A percentile compares a stretch with the other conserved stretches of the same genome.
Evolutionary conservation across 2,329 filamentous ascomycete genomes (phyloP).

Genomic region (Fusarium sp.): DNA sequence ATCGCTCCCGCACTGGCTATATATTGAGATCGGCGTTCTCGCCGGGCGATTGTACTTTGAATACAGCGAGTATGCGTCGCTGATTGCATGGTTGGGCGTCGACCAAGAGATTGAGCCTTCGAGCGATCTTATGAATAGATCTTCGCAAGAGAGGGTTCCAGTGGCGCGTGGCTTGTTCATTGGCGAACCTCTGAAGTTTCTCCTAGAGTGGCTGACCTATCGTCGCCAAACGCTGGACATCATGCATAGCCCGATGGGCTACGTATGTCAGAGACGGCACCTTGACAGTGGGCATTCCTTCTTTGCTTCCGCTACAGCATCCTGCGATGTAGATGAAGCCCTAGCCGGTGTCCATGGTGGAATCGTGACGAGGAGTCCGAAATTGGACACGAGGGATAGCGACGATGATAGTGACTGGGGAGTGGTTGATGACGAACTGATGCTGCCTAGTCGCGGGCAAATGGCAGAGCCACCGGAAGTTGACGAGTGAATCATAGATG

Average conservation of each 20-base stretch:
- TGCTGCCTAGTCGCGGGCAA: too few species aligned
- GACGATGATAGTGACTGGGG: conserved; percentile 45
- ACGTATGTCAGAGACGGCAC: conserved; percentile 64
- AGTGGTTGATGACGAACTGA: too few species aligned
- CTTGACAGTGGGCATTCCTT: conserved; percentile 65
- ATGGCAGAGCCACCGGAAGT: too few species aligned
- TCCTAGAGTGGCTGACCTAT: conserved; percentile 70
- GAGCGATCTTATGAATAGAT: not conserved
- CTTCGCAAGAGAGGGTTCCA: not conserved
- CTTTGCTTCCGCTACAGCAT: conserved; percentile 54
- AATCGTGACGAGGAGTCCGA: not conserved
- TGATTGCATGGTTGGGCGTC: conserved; percentile 53
- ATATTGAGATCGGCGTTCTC: conserved; percentile 72
- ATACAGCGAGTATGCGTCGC: conserved; percentile 60
- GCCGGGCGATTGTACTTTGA: conserved; percentile 74
- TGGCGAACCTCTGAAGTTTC: conserved; percentile 58
- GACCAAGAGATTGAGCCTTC: not conserved
- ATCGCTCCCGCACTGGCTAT: conserved; percentile 67
- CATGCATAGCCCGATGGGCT: conserved; percentile 72
- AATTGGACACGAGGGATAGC: not conserved
- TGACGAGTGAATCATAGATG: too few species aligned
- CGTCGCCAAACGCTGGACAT: conserved; percentile 70
- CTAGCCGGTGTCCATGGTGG: not conserved
- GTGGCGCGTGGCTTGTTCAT: not conserved
- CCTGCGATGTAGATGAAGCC: not conserved